These are phyloP conservation scores for Colletotrichum liaoningense DNA, from an alignment of 2,329 filamentous ascomycete species.

Conservation along the genomic window DNA sequence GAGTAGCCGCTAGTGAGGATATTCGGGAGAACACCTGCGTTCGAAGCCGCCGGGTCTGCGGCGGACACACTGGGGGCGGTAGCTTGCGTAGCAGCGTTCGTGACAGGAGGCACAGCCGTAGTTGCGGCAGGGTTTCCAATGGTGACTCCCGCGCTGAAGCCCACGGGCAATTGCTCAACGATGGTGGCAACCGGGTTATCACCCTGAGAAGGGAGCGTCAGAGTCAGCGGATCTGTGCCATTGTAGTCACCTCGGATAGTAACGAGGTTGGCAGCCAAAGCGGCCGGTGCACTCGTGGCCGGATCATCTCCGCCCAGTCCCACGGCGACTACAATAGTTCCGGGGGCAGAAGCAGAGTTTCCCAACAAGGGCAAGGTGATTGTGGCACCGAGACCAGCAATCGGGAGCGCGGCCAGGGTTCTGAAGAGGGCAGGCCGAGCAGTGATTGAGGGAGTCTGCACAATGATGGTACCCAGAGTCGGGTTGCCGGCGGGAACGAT, in stretches of 20 bases:
- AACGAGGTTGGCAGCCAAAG: not conserved
- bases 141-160: not conserved
- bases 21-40: not conserved
- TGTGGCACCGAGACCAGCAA: slow-evolving; percentile 9
- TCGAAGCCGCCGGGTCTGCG: not conserved
- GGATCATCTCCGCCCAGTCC: slow-evolving; percentile 27
- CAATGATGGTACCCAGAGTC: slow-evolving; percentile 23
- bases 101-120: not conserved
- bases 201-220: slow-evolving; percentile 3
- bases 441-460: slow-evolving; percentile 11
- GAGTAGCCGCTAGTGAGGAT: slow-evolving; percentile 13
- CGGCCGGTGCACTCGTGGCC: slow-evolving; percentile 1
- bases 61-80: not conserved
- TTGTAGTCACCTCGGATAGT: slow-evolving; percentile 21
- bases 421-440: not conserved
- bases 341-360: not conserved
- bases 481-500: slow-evolving; percentile 15
- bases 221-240: slow-evolving; percentile 5
- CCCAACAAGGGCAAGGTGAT: not conserved
- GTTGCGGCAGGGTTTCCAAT: not conserved
- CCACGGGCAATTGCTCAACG: slow-evolving; percentile 23
- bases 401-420: slow-evolving; percentile 10
- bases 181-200: slow-evolving; percentile 4
- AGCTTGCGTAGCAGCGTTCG: not conserved
- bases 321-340: slow-evolving; percentile 14